Evolutionary conservation across 345 rosid genomes (phyloP).

Genomic region (Bruguiera sexangula): DNA sequence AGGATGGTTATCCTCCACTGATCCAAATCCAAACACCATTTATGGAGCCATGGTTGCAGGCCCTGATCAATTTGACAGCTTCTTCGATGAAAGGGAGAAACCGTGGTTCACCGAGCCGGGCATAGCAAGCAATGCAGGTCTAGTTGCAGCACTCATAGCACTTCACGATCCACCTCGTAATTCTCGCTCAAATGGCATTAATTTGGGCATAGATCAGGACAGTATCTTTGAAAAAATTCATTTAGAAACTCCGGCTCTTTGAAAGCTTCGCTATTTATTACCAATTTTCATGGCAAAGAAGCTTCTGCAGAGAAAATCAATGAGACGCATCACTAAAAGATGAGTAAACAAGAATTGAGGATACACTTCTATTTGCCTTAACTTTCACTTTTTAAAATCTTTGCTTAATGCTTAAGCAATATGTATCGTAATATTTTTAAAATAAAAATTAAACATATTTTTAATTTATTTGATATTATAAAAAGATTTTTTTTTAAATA

Average conservation of each 20-base stretch:
- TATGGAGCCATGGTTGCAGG: constrained; percentile 31
- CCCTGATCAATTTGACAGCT: constrained; percentile 18
- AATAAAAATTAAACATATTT: too few species aligned
- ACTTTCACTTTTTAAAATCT: neutral
- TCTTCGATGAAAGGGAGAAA: constrained; percentile 18
- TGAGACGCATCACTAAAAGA: neutral
- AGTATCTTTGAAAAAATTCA: constrained; percentile 41
- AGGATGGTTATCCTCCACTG: constrained; percentile 14
- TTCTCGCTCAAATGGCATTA: constrained; percentile 10
- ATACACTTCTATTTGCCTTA: neutral
- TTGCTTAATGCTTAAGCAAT: neutral
- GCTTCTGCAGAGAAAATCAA: neutral
- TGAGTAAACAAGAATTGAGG: neutral
- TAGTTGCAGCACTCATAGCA: constrained; percentile 57
- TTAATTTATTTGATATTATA: too few species aligned
- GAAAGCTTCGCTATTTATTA: neutral
- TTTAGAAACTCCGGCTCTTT: constrained; percentile 10
- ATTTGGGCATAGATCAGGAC: constrained; percentile 39
- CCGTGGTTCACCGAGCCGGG: constrained; percentile 25
- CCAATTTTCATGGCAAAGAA: neutral
- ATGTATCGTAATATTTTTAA: neutral
- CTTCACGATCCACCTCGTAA: constrained; percentile 42
- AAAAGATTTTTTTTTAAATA: too few species aligned
- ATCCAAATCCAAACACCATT: constrained; percentile 24
- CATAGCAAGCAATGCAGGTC: constrained; percentile 29